Base-by-base conservation (phyloP, 2,329 filamentous ascomycete genomes). In the Exophiala oligosperma region DNA sequence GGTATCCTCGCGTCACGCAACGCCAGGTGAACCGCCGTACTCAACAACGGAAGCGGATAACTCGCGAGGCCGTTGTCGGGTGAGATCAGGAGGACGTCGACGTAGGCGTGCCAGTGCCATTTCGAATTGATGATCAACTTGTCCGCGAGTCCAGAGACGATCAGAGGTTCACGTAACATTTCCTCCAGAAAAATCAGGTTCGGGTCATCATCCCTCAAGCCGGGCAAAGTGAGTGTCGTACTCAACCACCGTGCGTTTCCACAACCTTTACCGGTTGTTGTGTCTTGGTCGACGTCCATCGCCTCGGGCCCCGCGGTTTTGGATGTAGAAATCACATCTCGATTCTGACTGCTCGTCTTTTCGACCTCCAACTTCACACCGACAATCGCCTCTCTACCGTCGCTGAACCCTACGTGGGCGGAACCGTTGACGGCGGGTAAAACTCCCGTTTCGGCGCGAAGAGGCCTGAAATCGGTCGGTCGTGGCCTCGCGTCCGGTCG, bases 331-430 rank as follows among this genome's bases (percentile, higher is more conserved):
- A 9, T 35, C 14, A 29, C 37, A 5, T 7, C 7, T 17, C 17
- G 17, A 21, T 2, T 28, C 32, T 44, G 43, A 49, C 56, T 28
- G 58, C 26, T 66, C 32, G 88, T 91, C 77, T 84, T 87, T 73
- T 96, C 92, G 3, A 97, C 90, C 76, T 97, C 93, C 0, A 91
- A 92, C 77, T 97, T 99, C 61, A 97, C 88, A 47, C 94, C 94
- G 4, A 97, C 94, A 61, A 99, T 88, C 5, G 94, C 94, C 75
- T 99, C 94, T 1, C 92, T 96, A 51, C 94, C 94, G 73, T 99
- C 94, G 2, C 92, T 87, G 72, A 97, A 95, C 66, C 93, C 96
- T 48, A 99, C 89, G 35, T 95, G 86, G 59, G 94, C 93, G 74
- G 90, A 95, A 61, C 94, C 94, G 70, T 97, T 96, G 14, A 93